These are phyloP conservation scores for Chaetomiaceae sp. DNA, from an alignment of 2,329 filamentous ascomycete species.

Conservation along the genomic window DNA sequence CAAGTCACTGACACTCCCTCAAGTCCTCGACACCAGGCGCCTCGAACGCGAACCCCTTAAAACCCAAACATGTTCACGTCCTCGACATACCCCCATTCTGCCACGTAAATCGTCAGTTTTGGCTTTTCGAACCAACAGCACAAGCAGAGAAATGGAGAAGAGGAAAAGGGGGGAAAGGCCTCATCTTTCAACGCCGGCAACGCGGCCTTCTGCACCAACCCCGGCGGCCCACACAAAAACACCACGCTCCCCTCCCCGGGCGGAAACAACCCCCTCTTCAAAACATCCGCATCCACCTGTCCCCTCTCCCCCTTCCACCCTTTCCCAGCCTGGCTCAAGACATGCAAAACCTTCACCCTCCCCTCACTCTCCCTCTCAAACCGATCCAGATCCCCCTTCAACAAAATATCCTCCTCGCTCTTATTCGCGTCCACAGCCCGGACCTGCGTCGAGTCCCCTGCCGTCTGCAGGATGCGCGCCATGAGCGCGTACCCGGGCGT, in stretches of 20 bases:
- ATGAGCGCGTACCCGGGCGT: constrained; percentile 49
- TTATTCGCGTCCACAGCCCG: constrained; percentile 46
- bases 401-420: constrained; percentile 40
- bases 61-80: constrained; percentile 43
- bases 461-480: constrained; percentile 35
- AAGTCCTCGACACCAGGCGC: no score
- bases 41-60: constrained; percentile 23
- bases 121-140: no score
- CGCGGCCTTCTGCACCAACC: constrained; percentile 49
- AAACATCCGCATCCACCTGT: constrained; percentile 38
- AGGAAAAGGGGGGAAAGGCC: no score
- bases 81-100: constrained; percentile 40
- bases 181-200: constrained; percentile 40
- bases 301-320: constrained; percentile 43
- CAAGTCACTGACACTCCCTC: no score
- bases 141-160: no score
- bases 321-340: constrained; percentile 41
- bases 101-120: neutral
- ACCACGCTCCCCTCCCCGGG: constrained; percentile 38
- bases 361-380: constrained; percentile 35
- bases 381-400: constrained; percentile 38
- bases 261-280: constrained; percentile 38
- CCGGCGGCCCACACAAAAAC: constrained; percentile 46
- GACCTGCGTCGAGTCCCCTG: constrained; percentile 35
- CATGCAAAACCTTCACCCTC: constrained; percentile 41